Conservation (phyloP, 2,329 filamentous ascomycete genomes). For the Sarocladium brachiariae region DNA sequence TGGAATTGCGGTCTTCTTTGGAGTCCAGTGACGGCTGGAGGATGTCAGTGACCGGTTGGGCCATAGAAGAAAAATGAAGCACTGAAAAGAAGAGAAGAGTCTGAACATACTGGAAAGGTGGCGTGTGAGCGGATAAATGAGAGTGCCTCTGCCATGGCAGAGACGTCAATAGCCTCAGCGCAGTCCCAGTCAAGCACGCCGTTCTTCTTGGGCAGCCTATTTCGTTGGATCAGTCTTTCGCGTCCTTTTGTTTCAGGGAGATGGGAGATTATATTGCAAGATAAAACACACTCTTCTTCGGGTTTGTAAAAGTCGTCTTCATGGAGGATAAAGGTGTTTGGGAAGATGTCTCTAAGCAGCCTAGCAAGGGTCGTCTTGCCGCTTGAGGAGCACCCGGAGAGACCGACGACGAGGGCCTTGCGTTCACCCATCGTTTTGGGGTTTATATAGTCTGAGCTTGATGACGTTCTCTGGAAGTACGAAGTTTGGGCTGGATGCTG, state of each 20-base stretch:
- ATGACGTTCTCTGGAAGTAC: no score
- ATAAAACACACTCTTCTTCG: constrained; percentile 56
- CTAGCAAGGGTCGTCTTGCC: constrained; percentile 93
- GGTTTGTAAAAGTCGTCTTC: constrained; percentile 93
- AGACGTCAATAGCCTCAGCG: constrained; percentile 66
- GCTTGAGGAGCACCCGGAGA: constrained; percentile 86
- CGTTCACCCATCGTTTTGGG: constrained; percentile 25
- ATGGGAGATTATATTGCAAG: no score
- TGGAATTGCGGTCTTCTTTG: constrained; percentile 54
- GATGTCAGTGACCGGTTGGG: not conserved
- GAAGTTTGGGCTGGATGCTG: no score
- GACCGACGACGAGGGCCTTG: constrained; percentile 61
- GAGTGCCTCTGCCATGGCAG: constrained; percentile 60
- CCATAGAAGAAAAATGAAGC: no score
- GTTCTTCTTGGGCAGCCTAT: constrained; percentile 47
- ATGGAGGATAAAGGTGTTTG: constrained; percentile 74
- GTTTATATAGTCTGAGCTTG: not conserved
- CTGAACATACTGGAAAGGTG: constrained; percentile 48
- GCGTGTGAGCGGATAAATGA: constrained; percentile 64
- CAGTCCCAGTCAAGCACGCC: constrained; percentile 89
- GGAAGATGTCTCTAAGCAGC: constrained; percentile 75
- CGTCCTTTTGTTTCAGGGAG: no score
- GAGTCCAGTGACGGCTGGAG: constrained; percentile 24
- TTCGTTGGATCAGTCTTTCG: constrained; percentile 2
- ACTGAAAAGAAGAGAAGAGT: no score